A percentile compares a stretch with the other conserved stretches of the same genome.
Evolutionary conservation across 2,329 filamentous ascomycete species (phyloP).

Genomic region (Apiospora sp.): DNA sequence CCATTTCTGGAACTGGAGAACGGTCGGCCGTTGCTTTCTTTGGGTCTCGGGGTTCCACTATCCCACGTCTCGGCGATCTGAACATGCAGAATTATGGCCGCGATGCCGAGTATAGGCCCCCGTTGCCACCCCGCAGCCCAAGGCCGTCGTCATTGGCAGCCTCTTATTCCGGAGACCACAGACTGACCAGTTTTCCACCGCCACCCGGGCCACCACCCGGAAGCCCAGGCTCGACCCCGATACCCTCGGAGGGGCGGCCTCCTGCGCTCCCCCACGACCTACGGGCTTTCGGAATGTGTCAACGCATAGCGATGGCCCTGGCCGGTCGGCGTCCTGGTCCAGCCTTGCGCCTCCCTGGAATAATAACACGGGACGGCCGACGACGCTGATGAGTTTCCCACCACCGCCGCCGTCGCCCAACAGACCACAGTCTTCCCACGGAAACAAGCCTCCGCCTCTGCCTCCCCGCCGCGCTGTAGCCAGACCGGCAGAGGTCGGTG

Average conservation of each 20-base stretch:
- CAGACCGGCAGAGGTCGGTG: not conserved
- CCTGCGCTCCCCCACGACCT: not conserved
- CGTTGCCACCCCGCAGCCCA: conserved; percentile 9
- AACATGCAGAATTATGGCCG: conserved; percentile 1
- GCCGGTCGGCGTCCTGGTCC: not conserved
- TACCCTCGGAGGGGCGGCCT: not conserved
- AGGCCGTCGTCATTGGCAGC: not conserved
- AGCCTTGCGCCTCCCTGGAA: not conserved
- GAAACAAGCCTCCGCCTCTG: not conserved
- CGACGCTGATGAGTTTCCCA: conserved; percentile 27
- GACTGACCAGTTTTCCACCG: conserved; percentile 7
- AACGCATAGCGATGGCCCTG: not conserved
- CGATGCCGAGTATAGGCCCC: conserved; percentile 1
- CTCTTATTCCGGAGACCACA: not conserved
- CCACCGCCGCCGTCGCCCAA: conserved; percentile 26
- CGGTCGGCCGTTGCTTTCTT: not conserved
- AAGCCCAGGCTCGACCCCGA: not conserved
- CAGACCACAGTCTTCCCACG: conserved; percentile 4
- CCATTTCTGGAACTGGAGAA: not conserved
- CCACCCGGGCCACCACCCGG: not conserved
- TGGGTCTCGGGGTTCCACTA: not conserved
- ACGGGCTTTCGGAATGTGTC: not conserved
- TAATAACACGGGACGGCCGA: not conserved
- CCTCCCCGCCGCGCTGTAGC: not conserved
- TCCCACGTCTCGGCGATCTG: not conserved